Evolutionary conservation across 2,329 filamentous ascomycete genomes (phyloP), one percentile per base, ranked within the genome.

Genomic region (Ilyonectria destructans): DNA sequence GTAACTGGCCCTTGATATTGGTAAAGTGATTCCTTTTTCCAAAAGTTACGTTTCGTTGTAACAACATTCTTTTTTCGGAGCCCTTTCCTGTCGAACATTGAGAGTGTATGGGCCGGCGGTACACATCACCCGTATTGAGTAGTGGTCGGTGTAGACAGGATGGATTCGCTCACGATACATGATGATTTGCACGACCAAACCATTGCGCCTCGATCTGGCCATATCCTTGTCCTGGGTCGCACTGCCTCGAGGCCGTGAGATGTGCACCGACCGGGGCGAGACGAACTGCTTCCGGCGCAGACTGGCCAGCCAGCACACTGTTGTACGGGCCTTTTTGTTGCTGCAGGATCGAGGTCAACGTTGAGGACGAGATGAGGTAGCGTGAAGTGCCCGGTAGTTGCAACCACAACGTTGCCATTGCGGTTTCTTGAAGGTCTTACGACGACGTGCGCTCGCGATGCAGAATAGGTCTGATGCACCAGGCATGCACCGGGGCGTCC

Each of bases 261-360:
- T 51, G 51, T 35, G 49, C 33, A 48, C 21, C 31, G 49, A 43
- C 40, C 46, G 29, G 57, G 55, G 51, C 57, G 51, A 33, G 43
- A 57, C 57, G 26, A 57, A 40, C n/a, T 56, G 43, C 49, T 46
- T 40, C 33, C 23, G 33, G 43, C 26, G 19, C 31, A 37, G 40
- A 19, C n/a, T 40, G 43, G 49, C 26, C n/a, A 54, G n/a, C 58
- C n/a, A 54, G 23, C 58, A 40, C 33, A 19, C 19, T 17, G 69
- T 71, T 64, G 62, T 71, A 74, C 71, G 51, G 31, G 52, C 58
- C 63, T 70, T 61, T 21, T 62, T 67, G 61, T 56, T 58, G 55
- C 67, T 64, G 69, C 65, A 62, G 64, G 67, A 70, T 67, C 71
- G 63, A 68, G 60, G 31, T 15, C 58, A 59, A 62, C 37, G 48